Evolutionary conservation across 257 asterid genomes (phyloP).

Genomic region (Nicotiana attenuata): DNA sequence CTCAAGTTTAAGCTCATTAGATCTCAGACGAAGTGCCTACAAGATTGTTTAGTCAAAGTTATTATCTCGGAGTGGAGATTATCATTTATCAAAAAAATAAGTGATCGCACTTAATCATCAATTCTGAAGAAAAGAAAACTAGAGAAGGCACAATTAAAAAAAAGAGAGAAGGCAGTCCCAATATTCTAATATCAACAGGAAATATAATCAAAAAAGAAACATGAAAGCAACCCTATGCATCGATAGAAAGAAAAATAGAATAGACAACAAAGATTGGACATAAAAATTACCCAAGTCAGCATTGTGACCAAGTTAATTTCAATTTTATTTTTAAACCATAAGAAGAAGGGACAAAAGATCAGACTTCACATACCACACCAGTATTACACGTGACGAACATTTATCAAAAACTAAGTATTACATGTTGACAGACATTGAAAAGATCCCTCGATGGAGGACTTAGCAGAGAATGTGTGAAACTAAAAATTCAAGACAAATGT

Average conservation of each 20-base stretch:
- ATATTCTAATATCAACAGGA: not conserved
- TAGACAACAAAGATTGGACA: not conserved
- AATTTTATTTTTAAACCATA: not conserved
- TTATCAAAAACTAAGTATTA: not conserved
- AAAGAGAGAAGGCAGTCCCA: not conserved
- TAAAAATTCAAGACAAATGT: not conserved
- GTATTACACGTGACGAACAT: not conserved
- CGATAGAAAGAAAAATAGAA: not conserved
- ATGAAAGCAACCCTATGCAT: not conserved
- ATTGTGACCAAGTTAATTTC: not conserved
- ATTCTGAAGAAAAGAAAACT: not conserved
- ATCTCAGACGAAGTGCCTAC: constrained; percentile 90
- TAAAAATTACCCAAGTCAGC: not conserved
- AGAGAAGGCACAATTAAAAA: not conserved
- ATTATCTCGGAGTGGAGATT: not conserved
- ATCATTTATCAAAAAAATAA: not conserved
- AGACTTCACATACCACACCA: not conserved
- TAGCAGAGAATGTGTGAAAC: not conserved
- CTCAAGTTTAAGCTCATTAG: constrained; percentile 89
- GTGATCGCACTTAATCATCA: not conserved
- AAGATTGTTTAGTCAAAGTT: constrained; percentile 7
- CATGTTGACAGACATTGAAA: constrained; percentile 1
- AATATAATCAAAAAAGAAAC: not conserved
- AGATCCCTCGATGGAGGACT: not conserved
- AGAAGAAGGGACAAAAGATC: not conserved